phyloP scores from a whole-genome alignment of 1,284 basidiomycete genomes.

The Puccinia polysora region DNA sequence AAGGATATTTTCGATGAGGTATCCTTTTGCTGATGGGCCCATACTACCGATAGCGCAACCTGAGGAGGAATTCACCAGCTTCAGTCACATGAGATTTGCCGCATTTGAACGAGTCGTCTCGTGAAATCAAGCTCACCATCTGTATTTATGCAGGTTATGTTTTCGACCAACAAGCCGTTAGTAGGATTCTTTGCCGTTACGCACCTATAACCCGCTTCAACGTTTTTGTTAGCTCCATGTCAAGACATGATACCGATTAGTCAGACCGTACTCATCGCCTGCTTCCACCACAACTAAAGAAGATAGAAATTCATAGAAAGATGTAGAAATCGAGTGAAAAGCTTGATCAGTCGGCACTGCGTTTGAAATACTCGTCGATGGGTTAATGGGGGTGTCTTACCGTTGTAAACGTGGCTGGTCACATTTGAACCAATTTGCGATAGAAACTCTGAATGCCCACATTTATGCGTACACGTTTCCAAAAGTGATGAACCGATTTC shows the following conservation, averaged over 20 bases:
- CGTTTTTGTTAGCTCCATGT: neutral
- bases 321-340: neutral
- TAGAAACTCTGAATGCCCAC: neutral
- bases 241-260: neutral
- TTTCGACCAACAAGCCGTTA: conserved; percentile 16
- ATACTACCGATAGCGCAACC: conserved; percentile 34
- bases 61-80: too few species aligned
- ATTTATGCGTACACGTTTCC: neutral
- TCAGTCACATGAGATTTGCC: neutral
- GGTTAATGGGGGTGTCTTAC: neutral
- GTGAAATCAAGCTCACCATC: conserved; percentile 4
- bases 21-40: neutral
- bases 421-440: neutral
- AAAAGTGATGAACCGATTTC: neutral
- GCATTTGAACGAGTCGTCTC: neutral
- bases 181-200: conserved; percentile 32
- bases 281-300: conserved; percentile 17
- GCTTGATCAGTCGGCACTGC: neutral
- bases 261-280: conserved; percentile 25
- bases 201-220: neutral
- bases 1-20: conserved; percentile 11
- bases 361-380: neutral
- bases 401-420: conserved; percentile 22
- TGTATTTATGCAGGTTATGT: conserved; percentile 1
- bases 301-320: neutral